Base-by-base conservation (phyloP, 352 stramenopile species). In the Globisporangium perplexum region DNA sequence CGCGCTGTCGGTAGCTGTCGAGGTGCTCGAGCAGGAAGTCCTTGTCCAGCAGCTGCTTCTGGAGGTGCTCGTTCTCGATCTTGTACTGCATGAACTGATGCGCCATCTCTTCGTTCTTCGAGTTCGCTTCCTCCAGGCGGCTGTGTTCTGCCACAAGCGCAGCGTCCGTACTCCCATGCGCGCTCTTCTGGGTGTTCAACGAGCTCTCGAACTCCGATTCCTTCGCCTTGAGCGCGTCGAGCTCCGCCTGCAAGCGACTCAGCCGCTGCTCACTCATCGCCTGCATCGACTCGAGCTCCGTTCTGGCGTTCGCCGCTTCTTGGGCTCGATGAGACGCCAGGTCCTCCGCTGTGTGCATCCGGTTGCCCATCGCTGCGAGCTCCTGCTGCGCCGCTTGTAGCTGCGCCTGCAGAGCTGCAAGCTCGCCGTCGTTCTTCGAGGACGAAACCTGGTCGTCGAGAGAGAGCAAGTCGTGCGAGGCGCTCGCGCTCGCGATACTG, bases 31-130 rank as follows among this genome's bases (percentile, higher is more conserved):
- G 54, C 30, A 84, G 65, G 33, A 83, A 86, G 30, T 88, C 77
- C 33, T 83, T 81, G 57, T 88, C 77, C 10, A 63, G 68, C 12
- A 86, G 53, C 53, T 88, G 62, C 47, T 86, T 83, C 63, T 88
- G 77, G 20, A 88, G 64, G 38, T 84, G 73, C 47, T 86, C 71
- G 47, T 83, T 88, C 60, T 88, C 75, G 50, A 83, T 86, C 55
- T 88, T 86, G 66, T 85, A 79, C 54, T 88, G 72, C 49, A 86
- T 64, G 28, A 87, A 51, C 26, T 86, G 69, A 24, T 69, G 62
- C 5, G 67, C 45, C n/a, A 83, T 48, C 28, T 86, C 71, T 7
- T 79, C 63, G 28, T 61, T 65, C 30, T 69, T 68, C 0, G 35
- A 15, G n/a, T 62, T 24, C 28, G 66, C 61, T 33, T 63, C 63